Evolutionary conservation across 1,284 basidiomycete genomes (phyloP).

Genomic region (Tetrapyrgos nigripes): DNA sequence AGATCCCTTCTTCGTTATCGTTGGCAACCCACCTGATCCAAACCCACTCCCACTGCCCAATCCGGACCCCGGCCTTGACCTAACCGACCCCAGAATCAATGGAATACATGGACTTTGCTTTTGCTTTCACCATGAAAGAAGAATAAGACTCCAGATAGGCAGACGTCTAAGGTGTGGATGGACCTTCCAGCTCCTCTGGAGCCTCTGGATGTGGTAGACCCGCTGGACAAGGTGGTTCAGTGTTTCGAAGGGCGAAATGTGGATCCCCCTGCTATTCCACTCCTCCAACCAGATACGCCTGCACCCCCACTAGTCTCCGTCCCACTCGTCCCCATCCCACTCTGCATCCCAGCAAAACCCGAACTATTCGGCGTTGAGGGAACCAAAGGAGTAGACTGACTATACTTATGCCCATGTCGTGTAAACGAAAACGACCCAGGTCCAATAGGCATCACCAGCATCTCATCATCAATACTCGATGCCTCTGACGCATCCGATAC

Average conservation of each 20-base stretch:
- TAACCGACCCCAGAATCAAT: slow-evolving; percentile 63
- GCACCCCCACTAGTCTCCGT: too few relatives aligned
- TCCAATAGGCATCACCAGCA: slow-evolving; percentile 77
- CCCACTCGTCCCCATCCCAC: too few relatives aligned
- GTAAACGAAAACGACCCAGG: slow-evolving; percentile 33
- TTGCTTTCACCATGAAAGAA: background rate
- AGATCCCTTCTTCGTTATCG: slow-evolving; percentile 54
- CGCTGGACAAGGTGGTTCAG: background rate
- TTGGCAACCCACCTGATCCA: too few relatives aligned
- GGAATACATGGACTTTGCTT: slow-evolving; percentile 66
- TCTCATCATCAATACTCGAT: slow-evolving; percentile 74
- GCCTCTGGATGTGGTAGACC: background rate
- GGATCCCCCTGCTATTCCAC: background rate
- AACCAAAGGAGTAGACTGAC: background rate
- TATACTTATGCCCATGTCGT: background rate
- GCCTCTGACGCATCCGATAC: slow-evolving; percentile 64
- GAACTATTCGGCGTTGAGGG: too few relatives aligned
- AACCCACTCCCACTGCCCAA: background rate
- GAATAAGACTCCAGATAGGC: background rate
- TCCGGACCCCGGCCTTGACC: background rate
- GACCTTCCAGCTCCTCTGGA: background rate
- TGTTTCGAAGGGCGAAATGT: background rate
- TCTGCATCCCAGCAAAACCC: too few relatives aligned
- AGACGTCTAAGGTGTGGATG: background rate
- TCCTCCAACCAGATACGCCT: background rate